Conservation (phyloP, 164 flowering plant genomes). For the Vitis labrusca region DNA sequence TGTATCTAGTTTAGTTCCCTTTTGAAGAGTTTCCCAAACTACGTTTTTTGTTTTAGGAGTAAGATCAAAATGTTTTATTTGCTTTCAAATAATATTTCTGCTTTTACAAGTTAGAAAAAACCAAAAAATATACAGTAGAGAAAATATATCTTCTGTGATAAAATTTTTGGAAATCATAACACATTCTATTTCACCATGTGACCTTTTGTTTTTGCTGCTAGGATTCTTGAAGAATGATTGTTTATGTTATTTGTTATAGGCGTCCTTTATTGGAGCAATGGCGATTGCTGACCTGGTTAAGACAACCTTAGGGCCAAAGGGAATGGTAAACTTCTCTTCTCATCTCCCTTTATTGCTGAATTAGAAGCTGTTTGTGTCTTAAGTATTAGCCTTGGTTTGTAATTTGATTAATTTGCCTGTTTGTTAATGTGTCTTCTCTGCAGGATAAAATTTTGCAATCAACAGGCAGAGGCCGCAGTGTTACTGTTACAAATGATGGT, state of each 20-base stretch:
- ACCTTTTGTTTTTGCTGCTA: no score
- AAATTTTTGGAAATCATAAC: no score
- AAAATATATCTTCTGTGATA: no score
- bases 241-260: conserved; percentile 29
- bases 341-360: not conserved
- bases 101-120: no score
- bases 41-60: no score
- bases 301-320: conserved; percentile 97
- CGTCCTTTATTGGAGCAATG: conserved; percentile 96
- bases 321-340: conserved; percentile 63
- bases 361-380: not conserved
- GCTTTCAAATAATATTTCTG: no score
- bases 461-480: conserved; percentile 78
- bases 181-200: no score
- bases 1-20: no score
- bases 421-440: not conserved
- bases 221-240: not conserved
- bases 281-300: conserved; percentile 96
- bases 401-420: not conserved
- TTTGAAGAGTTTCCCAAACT: no score
- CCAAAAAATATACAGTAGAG: no score
- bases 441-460: conserved; percentile 98
- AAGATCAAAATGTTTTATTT: no score
- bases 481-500: conserved; percentile 97
- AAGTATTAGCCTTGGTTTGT: not conserved